phyloP scores from a whole-genome alignment of 2,329 filamentous ascomycete genomes.

The Madurella fahalii region DNA sequence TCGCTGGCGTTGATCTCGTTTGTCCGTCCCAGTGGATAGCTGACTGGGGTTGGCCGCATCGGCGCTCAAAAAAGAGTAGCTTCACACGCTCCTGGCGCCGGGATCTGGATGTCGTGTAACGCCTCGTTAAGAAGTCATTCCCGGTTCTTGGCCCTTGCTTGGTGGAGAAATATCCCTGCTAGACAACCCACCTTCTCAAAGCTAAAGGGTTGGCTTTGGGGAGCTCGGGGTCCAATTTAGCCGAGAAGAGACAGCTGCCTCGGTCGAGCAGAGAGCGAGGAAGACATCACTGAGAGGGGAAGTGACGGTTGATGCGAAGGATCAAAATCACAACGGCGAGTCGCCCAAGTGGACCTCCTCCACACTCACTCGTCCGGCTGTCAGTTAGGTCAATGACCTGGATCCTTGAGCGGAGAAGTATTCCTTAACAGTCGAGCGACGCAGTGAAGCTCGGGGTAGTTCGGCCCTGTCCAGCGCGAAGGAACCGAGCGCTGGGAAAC shows the following conservation, averaged over 20 bases:
- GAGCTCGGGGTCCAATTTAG: constrained; percentile 1
- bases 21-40: no score
- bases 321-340: no score
- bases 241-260: neutral
- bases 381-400: neutral
- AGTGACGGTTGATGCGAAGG: neutral
- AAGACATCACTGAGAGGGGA: neutral
- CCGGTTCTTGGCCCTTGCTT: constrained; percentile 1
- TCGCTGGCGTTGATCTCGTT: no score
- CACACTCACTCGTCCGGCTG: neutral
- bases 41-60: no score
- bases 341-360: neutral
- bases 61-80: neutral
- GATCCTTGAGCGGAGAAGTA: constrained; percentile 2
- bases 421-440: neutral
- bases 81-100: no score
- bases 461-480: neutral
- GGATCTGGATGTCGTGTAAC: neutral
- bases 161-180: constrained; percentile 6
- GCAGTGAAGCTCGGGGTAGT: constrained; percentile 9
- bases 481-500: neutral
- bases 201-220: neutral
- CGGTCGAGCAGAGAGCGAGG: constrained; percentile 1
- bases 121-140: constrained; percentile 1
- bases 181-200: neutral